phyloP scores from a whole-genome alignment of 371 early-diverging fungal genomes.

The Lichtheimia ramosa region DNA sequence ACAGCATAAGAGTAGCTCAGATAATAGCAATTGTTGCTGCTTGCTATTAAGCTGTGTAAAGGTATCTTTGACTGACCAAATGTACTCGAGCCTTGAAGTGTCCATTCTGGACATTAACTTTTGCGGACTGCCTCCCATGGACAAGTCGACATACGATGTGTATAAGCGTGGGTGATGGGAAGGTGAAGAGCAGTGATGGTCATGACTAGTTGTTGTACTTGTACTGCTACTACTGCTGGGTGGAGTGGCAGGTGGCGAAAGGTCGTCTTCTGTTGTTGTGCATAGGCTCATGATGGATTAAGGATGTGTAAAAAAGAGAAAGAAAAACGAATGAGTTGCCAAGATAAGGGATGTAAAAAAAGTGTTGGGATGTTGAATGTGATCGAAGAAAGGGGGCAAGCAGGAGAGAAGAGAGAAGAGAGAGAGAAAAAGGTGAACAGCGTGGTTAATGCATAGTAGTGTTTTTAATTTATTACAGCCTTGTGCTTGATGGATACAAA shows the following conservation, averaged over 20 bases:
- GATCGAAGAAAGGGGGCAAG: too few relatives aligned
- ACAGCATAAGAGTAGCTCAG: constrained; percentile 55
- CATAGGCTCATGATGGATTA: constrained; percentile 3
- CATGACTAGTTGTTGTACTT: background rate
- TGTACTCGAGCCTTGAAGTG: constrained; percentile 17
- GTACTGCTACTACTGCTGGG: constrained; percentile 25
- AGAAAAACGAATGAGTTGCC: background rate
- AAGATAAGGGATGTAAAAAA: too few relatives aligned
- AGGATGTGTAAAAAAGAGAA: constrained; percentile 8
- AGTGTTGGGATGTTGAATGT: too few relatives aligned
- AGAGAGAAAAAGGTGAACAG: too few relatives aligned
- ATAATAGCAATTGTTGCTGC: constrained; percentile 38
- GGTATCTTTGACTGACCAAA: constrained; percentile 21
- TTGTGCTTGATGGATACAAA: too few relatives aligned
- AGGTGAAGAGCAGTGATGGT: constrained; percentile 11
- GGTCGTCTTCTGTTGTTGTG: constrained; percentile 21
- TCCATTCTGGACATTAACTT: constrained; percentile 26
- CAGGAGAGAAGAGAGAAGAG: too few relatives aligned
- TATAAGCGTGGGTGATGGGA: constrained; percentile 16
- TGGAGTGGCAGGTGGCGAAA: constrained; percentile 50
- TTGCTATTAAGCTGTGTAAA: constrained; percentile 32
- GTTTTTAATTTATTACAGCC: too few relatives aligned
- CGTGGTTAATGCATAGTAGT: too few relatives aligned
- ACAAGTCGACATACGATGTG: constrained; percentile 17
- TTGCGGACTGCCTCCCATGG: constrained; percentile 17